phyloP scores from a whole-genome alignment of 352 stramenopile genomes.

The Phytophthora fragariaefolia region DNA sequence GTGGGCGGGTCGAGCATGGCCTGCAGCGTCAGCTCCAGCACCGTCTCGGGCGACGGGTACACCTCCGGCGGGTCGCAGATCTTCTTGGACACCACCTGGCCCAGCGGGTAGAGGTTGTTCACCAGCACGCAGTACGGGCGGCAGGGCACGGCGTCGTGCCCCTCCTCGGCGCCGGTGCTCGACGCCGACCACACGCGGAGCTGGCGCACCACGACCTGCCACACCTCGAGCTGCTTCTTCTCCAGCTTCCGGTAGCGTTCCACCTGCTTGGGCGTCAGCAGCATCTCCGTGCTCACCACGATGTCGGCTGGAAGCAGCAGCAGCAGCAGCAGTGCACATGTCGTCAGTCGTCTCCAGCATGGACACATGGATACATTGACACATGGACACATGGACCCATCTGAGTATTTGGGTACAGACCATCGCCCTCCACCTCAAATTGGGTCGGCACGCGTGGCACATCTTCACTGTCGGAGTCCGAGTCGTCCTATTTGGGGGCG shows the following conservation, averaged over 20 bases:
- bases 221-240: constrained; percentile 85
- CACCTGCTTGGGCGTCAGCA: constrained; percentile 62
- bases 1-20: constrained; percentile 81
- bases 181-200: constrained; percentile 89
- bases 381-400: constrained; percentile 3
- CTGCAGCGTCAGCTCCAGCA: constrained; percentile 77
- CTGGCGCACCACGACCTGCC: constrained; percentile 88
- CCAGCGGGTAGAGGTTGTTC: constrained; percentile 88
- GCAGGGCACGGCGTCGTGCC: constrained; percentile 68
- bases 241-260: constrained; percentile 78
- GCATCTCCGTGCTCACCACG: constrained; percentile 76
- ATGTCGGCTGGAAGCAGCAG: constrained; percentile 61
- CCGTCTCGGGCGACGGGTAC: constrained; percentile 71
- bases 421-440: constrained; percentile 83
- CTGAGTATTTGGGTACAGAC: constrained; percentile 35
- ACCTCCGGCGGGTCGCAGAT: constrained; percentile 84
- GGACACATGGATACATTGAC: constrained; percentile 5
- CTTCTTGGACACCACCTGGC: constrained; percentile 88
- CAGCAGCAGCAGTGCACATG: constrained; percentile 3
- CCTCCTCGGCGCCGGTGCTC: constrained; percentile 60
- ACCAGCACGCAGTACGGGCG: constrained; percentile 87
- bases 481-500: constrained; percentile 50
- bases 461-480: constrained; percentile 65
- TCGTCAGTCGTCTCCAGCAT: not conserved
- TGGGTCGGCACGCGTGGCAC: constrained; percentile 75